phyloP scores from a whole-genome alignment of 2,329 filamentous ascomycete species.

The Elsinoe batatas region DNA sequence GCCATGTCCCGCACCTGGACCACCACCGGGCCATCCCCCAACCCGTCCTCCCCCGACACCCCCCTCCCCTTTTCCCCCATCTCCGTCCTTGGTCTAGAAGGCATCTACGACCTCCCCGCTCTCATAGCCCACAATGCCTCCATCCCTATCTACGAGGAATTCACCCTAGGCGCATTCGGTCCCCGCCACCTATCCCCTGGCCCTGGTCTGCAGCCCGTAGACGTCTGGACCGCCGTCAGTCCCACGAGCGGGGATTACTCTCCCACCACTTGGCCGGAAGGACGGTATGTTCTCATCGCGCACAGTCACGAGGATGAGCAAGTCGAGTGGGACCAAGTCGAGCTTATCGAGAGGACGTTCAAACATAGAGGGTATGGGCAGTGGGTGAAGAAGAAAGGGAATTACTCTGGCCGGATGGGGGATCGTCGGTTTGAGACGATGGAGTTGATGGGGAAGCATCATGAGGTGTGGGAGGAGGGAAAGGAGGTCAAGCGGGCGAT shows the following conservation, averaged over 20 bases:
- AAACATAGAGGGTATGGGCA: slow-evolving; percentile 31
- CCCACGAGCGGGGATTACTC: slow-evolving; percentile 41
- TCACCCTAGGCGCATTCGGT: slow-evolving; percentile 34
- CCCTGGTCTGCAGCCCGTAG: slow-evolving; percentile 44
- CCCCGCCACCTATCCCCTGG: slow-evolving; percentile 34
- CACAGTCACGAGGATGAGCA: slow-evolving; percentile 41
- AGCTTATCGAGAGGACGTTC: slow-evolving; percentile 45
- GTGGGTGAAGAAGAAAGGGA: slow-evolving; percentile 22
- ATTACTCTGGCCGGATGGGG: slow-evolving; percentile 22
- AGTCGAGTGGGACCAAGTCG: slow-evolving; percentile 47
- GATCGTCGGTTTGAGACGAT: slow-evolving; percentile 23
- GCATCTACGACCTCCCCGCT: slow-evolving; percentile 55
- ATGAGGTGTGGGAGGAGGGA: slow-evolving; percentile 55
- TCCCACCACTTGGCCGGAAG: slow-evolving; percentile 30
- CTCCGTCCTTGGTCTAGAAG: slow-evolving; percentile 52
- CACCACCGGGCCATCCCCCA: slow-evolving; percentile 19
- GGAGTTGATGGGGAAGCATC: slow-evolving; percentile 49
- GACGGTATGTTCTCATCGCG: slow-evolving; percentile 33
- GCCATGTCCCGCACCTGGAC: slow-evolving; percentile 37
- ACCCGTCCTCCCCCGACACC: neutral
- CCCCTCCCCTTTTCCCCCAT: slow-evolving; percentile 31
- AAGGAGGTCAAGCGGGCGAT: slow-evolving; percentile 35
- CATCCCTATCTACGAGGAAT: slow-evolving; percentile 46
- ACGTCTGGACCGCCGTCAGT: slow-evolving; percentile 46
- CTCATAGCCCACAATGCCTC: slow-evolving; percentile 39